These are phyloP conservation scores for Ilyonectria sp. DNA, from an alignment of 2,329 filamentous ascomycete species.

Conservation along the genomic window DNA sequence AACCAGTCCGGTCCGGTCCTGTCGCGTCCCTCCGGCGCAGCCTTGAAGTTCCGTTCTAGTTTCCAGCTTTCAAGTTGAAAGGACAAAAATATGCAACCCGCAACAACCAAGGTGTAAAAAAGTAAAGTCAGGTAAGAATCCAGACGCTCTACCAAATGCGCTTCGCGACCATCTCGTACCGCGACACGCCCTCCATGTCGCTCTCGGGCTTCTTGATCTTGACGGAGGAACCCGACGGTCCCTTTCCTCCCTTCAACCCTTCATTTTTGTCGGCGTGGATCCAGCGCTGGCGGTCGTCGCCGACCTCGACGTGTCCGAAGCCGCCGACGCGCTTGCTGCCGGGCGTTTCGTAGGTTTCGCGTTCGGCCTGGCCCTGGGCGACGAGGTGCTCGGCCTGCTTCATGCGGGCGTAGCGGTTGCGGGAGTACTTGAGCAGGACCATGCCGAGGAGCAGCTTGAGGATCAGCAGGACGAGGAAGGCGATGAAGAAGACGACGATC, in stretches of 20 bases:
- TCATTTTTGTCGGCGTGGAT: slow-evolving; percentile 90
- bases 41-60: slow-evolving; percentile 22
- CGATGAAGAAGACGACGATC: slow-evolving; percentile 86
- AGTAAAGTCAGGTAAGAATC: not conserved
- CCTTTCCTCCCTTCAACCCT: slow-evolving; percentile 69
- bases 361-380: slow-evolving; percentile 62
- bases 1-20: slow-evolving; percentile 16
- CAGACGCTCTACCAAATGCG: slow-evolving; percentile 84
- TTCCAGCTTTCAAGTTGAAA: not conserved
- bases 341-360: slow-evolving; percentile 74
- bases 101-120: not conserved
- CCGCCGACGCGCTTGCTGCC: slow-evolving; percentile 81
- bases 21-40: slow-evolving; percentile 25
- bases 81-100: too few relatives aligned
- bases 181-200: slow-evolving; percentile 76
- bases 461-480: slow-evolving; percentile 88
- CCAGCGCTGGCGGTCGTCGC: slow-evolving; percentile 87
- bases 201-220: slow-evolving; percentile 63
- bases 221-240: slow-evolving; percentile 68
- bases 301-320: slow-evolving; percentile 89
- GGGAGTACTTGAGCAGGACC: slow-evolving; percentile 83
- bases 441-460: slow-evolving; percentile 91
- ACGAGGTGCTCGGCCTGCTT: slow-evolving; percentile 75
- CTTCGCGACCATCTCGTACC: slow-evolving; percentile 97
- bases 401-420: slow-evolving; percentile 86